Evolutionary conservation across 164 flowering plant genomes (phyloP), one percentile per base, ranked within the genome.

Genomic region (Piper betle): DNA sequence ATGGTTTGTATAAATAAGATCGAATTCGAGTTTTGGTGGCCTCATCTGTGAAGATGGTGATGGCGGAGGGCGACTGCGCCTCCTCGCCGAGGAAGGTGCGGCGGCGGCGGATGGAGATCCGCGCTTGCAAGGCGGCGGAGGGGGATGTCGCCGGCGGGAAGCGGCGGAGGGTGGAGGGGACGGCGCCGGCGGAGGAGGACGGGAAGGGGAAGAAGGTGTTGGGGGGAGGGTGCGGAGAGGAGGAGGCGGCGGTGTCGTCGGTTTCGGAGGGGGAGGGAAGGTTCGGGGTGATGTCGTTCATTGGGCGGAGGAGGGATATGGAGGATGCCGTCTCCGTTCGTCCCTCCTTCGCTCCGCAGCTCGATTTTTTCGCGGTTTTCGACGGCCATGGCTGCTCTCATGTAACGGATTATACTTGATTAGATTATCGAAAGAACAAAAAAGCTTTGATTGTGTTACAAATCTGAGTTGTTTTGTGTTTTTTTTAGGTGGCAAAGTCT

Each of bases 351-450:
- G 66, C 40, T 59, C 12, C 57, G 19, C 33, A 11, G 3, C 55
- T 75, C 18, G 90, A 88, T 67, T 91, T 70, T 66, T 91, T 70
- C 55, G 97, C 80, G 1, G 91, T 91, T 15, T 91, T 79, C 73
- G 97, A 91, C 68, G 97, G 97, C 53, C 97, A 91, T 57, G 97
- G 97, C 6, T 91, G 97, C 73, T 91, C 97, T 53, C 97, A 91
- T 70, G 97, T 88, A 82, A 60, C 12, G 63, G 37, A 5, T 17
- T 59, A 4, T n/a, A n/a, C n/a, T n/a, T n/a, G n/a, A n/a, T n/a
- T n/a, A n/a, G n/a, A n/a, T n/a, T n/a, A n/a, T n/a, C n/a, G n/a
- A n/a, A n/a, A n/a, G n/a, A n/a, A n/a, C n/a, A n/a, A n/a, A n/a
- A n/a, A n/a, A n/a, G n/a, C n/a, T n/a, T n/a, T n/a, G n/a, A n/a